phyloP scores from a whole-genome alignment of 176 grass and related monocot genomes.

The Triticum turgidum region DNA sequence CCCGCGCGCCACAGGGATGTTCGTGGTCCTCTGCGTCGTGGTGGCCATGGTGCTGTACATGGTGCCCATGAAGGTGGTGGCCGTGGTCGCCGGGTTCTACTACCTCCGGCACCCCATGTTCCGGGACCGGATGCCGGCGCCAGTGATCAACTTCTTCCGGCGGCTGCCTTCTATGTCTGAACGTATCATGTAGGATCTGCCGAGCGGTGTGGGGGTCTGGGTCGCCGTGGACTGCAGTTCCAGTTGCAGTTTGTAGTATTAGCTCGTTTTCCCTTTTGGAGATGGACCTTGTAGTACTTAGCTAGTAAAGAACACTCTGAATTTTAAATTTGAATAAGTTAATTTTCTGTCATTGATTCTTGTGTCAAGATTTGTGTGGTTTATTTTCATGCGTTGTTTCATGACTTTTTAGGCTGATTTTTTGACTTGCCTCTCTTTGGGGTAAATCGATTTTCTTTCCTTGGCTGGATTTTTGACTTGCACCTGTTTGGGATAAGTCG shows the following conservation, averaged over 20 bases:
- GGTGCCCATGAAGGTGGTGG: constrained; percentile 60
- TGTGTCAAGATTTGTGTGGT: too few relatives aligned
- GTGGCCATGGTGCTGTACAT: constrained; percentile 64
- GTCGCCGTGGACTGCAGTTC: background rate
- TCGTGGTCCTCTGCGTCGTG: constrained; percentile 62
- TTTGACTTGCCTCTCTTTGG: too few relatives aligned
- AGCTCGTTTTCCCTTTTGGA: too few relatives aligned
- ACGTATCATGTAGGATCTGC: constrained; percentile 54
- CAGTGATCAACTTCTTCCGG: constrained; percentile 75
- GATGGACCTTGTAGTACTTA: too few relatives aligned
- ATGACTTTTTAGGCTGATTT: too few relatives aligned
- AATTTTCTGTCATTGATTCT: too few relatives aligned
- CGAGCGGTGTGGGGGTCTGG: background rate
- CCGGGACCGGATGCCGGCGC: constrained; percentile 57
- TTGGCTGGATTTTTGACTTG: too few relatives aligned
- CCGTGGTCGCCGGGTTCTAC: constrained; percentile 60
- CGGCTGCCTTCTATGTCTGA: constrained; percentile 79
- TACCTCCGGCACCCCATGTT: constrained; percentile 90
- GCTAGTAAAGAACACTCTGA: too few relatives aligned
- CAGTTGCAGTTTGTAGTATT: background rate
- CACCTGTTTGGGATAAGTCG: too few relatives aligned
- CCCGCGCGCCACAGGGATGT: constrained; percentile 79
- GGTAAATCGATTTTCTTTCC: too few relatives aligned
- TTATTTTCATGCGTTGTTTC: too few relatives aligned
- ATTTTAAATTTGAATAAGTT: too few relatives aligned